Percentiles rank a stretch among this genome's conserved stretches.
Evolutionary conservation across 306 rosid genomes (phyloP).

Genomic region (Inga laurina): DNA sequence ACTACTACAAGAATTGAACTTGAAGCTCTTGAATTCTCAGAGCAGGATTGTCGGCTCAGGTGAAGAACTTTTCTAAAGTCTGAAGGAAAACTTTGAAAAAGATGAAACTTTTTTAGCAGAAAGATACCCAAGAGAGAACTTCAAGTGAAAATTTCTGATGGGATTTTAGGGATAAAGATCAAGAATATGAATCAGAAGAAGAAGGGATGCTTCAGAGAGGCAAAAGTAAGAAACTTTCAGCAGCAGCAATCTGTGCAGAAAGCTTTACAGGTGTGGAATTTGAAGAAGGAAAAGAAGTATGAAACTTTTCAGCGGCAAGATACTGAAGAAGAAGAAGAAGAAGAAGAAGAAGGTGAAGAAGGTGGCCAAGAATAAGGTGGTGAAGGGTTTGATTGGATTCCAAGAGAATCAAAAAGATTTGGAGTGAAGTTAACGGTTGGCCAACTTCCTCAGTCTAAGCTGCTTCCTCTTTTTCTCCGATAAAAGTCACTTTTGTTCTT

Average conservation of each 20-base stretch:
- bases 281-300: conserved; percentile 3
- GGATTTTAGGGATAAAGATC: conserved; percentile 2
- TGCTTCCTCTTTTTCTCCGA: conserved; percentile 24
- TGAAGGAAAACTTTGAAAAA: background rate
- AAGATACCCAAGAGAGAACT: conserved; percentile 1
- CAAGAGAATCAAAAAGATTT: conserved; percentile 70
- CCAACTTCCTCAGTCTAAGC: conserved; percentile 68
- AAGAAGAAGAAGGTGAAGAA: conserved; percentile 57
- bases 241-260: background rate
- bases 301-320: background rate
- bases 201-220: background rate
- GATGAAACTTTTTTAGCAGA: conserved; percentile 7
- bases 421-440: conserved; percentile 83
- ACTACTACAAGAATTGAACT: background rate
- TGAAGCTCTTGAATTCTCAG: background rate
- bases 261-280: background rate
- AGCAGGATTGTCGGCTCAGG: background rate
- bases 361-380: conserved; percentile 76
- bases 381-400: conserved; percentile 63
- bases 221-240: conserved; percentile 1
- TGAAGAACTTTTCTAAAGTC: background rate
- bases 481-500: conserved; percentile 35
- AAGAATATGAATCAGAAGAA: conserved; percentile 32
- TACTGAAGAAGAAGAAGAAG: background rate
- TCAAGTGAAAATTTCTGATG: background rate